Conservation (phyloP, 75 land plant genomes). For the Cryptomeria japonica region DNA sequence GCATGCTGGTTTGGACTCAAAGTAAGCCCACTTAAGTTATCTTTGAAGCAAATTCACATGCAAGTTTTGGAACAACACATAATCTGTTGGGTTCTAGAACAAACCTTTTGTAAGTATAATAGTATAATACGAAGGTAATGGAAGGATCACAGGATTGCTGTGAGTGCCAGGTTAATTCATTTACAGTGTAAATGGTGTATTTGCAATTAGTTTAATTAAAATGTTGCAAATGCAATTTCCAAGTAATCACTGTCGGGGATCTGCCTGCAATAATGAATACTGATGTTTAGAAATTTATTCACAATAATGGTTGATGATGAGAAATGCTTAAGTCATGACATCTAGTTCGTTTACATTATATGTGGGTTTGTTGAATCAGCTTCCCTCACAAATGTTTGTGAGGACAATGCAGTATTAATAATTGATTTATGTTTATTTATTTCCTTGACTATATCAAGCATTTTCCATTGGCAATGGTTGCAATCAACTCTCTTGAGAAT, state of each 20-base stretch:
- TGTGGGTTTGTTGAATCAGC: neutral
- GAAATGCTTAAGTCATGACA: neutral
- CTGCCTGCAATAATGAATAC: neutral
- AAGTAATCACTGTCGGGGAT: neutral
- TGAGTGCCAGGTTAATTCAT: neutral
- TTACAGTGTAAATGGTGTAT: neutral
- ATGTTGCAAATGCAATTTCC: neutral
- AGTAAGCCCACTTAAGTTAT: neutral
- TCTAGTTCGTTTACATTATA: neutral
- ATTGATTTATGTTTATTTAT: neutral
- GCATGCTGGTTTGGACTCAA: neutral
- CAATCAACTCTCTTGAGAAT: conserved; percentile 43
- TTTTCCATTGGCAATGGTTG: conserved; percentile 39
- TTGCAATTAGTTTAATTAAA: neutral
- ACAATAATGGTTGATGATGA: neutral
- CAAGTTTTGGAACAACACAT: too few species aligned
- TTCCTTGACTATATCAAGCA: conserved; percentile 31
- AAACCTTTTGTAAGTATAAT: neutral
- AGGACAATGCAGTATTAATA: neutral
- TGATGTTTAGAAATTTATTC: neutral
- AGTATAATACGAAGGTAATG: too few species aligned
- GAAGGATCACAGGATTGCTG: neutral
- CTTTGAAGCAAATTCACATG: neutral
- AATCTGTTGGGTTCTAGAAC: too few species aligned
- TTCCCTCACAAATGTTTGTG: neutral